These are phyloP conservation scores for Fusarium liriodendri DNA, from an alignment of 2,329 filamentous ascomycete genomes.

Conservation along the genomic window DNA sequence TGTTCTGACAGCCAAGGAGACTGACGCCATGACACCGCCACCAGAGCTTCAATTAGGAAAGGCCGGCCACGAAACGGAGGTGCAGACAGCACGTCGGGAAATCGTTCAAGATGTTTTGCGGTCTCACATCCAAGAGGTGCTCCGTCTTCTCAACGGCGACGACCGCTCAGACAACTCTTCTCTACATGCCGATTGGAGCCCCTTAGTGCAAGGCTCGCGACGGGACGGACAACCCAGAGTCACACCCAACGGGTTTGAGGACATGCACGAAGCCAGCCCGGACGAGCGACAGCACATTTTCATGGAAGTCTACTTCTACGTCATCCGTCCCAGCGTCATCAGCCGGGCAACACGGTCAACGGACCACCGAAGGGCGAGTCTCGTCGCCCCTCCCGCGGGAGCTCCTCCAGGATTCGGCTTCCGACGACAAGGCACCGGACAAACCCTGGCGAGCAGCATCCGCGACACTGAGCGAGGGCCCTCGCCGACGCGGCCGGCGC, in stretches of 20 bases:
- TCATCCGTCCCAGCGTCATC: slow-evolving; percentile 56
- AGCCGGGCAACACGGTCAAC: slow-evolving; percentile 46
- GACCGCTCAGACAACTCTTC: slow-evolving; percentile 44
- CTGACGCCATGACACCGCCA: slow-evolving; percentile 20
- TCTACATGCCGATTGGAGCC: slow-evolving; percentile 31
- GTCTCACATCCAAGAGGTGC: slow-evolving; percentile 61
- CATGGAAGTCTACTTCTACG: slow-evolving; percentile 64
- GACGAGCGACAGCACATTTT: slow-evolving; percentile 62
- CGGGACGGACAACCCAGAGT: slow-evolving; percentile 21
- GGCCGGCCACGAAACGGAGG: slow-evolving; percentile 23
- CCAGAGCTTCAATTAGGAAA: slow-evolving; percentile 8
- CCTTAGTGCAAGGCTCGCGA: slow-evolving; percentile 16
- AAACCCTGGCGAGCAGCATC: slow-evolving; percentile 41
- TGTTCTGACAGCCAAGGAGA: slow-evolving; percentile 52
- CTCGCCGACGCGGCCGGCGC: slow-evolving; percentile 20
- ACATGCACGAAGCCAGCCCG: slow-evolving; percentile 59
- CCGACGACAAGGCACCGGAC: slow-evolving; percentile 35
- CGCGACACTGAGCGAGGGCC: slow-evolving; percentile 18
- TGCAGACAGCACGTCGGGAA: slow-evolving; percentile 45
- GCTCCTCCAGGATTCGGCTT: slow-evolving; percentile 36
- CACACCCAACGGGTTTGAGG: slow-evolving; percentile 51
- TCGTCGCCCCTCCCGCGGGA: slow-evolving; percentile 18
- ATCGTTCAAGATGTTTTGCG: slow-evolving; percentile 60
- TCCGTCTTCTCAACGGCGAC: slow-evolving; percentile 58
- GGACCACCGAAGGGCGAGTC: slow-evolving; percentile 40